Base-by-base conservation (phyloP, 306 rosid genomes). In the Dalbergia oliveri region DNA sequence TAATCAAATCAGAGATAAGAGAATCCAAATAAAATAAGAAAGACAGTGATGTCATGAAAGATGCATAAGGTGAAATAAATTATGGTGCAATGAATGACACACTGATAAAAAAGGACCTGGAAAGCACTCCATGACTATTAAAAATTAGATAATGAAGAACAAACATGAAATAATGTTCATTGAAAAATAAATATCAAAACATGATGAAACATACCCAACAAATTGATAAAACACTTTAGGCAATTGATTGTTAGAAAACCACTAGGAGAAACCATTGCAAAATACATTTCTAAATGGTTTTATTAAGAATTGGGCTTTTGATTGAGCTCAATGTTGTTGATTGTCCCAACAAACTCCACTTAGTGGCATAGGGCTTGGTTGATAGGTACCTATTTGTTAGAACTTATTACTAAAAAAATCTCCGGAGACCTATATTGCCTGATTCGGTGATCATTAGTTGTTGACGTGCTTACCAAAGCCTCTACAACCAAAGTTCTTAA, bases 91-190 rank as follows among this genome's bases (percentile, higher is more conserved):
- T 6, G 21, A 45, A 58, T 26, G 57, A 44, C 16, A 44, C 12
- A 57, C 33, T 15, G 12, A 45, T 10, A 57, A 26, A 60, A 74
- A n/a, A 60, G 57, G 8, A 74, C 53, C 51, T 16, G 34, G 37
- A 37, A 72, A 72, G 37, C 12, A 72, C 76, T 61, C 51, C 35
- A 53, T 54, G 37, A 16, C 76, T 31, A 70, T 35, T 26, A 33
- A 33, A 71, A 71, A 9, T 33, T 71, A 70, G 63, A 71, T 18
- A 37, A 56, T 39, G 56, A 56, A 54, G 35, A 53, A 33, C n/a
- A 71, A 49, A 18, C 44, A 72, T 41, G 23, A 73, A 37, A 72
- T 54, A 19, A 57, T 10, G 2, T 73, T 73, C 34, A 37, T 37
- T 18, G 50, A 37, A 23, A 43, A 59, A 13, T 37, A 43, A 44